Evolutionary conservation across 106 monocot species (phyloP).

Genomic region (Allium cepa): DNA sequence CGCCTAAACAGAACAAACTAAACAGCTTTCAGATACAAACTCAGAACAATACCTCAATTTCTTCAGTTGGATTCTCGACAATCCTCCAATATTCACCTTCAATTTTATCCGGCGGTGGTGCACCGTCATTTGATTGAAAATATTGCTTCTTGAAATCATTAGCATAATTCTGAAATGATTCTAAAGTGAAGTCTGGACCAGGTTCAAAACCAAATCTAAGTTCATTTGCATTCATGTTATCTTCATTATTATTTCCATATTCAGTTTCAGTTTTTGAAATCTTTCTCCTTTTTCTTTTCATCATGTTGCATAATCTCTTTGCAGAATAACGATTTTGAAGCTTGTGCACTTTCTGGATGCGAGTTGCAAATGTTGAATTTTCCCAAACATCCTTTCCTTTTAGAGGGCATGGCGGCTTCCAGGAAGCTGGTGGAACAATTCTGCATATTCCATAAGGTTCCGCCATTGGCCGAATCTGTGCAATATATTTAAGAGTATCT

Average conservation of each 20-base stretch:
- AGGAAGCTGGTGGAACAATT: slow-evolving; percentile 83
- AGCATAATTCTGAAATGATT: slow-evolving; percentile 62
- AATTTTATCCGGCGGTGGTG: slow-evolving; percentile 43
- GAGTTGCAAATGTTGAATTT: slow-evolving; percentile 64
- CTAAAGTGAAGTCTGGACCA: slow-evolving; percentile 58
- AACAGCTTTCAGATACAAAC: background rate
- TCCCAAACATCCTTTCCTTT: slow-evolving; percentile 61
- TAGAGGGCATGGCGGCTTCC: slow-evolving; percentile 83
- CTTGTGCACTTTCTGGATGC: slow-evolving; percentile 67
- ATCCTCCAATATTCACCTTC: slow-evolving; percentile 84
- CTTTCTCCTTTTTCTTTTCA: slow-evolving; percentile 61
- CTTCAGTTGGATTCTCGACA: slow-evolving; percentile 68
- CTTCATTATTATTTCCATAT: slow-evolving; percentile 10
- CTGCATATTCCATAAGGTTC: slow-evolving; percentile 91
- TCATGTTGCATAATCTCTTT: slow-evolving; percentile 23
- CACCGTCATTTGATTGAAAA: slow-evolving; percentile 27
- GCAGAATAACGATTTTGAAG: slow-evolving; percentile 72
- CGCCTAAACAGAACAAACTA: too few species aligned
- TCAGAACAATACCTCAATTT: slow-evolving; percentile 50
- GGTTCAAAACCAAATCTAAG: slow-evolving; percentile 50
- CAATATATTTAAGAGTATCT: slow-evolving; percentile 80
- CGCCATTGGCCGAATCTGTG: slow-evolving; percentile 50
- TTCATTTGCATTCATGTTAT: slow-evolving; percentile 10
- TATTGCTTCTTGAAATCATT: slow-evolving; percentile 64
- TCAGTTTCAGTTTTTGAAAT: slow-evolving; percentile 12